Evolutionary conservation across 2,329 filamentous ascomycete species (phyloP).

Genomic region (Cladosporium sp.): DNA sequence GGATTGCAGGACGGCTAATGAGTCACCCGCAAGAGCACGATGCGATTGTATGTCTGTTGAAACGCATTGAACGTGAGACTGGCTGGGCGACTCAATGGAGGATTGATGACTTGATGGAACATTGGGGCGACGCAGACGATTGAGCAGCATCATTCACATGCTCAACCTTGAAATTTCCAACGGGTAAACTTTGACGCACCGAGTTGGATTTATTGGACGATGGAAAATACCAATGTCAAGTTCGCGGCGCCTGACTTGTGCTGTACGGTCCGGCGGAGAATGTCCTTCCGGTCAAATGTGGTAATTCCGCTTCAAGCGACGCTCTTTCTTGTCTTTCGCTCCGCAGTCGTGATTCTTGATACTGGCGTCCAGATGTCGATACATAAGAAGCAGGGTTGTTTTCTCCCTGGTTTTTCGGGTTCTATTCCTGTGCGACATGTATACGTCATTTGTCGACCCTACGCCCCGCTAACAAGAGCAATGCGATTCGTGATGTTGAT

Average conservation of each 20-base stretch:
- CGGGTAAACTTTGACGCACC: too few species aligned
- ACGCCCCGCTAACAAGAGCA: too few species aligned
- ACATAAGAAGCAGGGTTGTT: too few species aligned
- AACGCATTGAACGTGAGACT: conserved; percentile 46
- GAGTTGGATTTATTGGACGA: too few species aligned
- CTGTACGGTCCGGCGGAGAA: background rate
- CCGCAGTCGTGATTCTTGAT: too few species aligned
- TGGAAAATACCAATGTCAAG: too few species aligned
- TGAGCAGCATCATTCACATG: background rate
- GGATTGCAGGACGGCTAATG: conserved; percentile 40
- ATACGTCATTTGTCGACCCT: too few species aligned
- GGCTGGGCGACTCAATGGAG: conserved; percentile 51
- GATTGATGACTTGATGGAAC: conserved; percentile 46
- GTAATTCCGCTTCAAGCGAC: background rate
- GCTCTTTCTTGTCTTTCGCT: background rate
- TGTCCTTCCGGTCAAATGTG: background rate
- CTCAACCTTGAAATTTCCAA: background rate
- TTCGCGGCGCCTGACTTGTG: background rate
- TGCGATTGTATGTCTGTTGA: conserved; percentile 41
- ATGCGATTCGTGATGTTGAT: too few species aligned
- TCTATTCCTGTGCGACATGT: too few species aligned
- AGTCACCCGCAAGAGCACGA: conserved; percentile 37
- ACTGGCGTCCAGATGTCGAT: too few species aligned
- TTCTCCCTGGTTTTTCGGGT: too few species aligned
- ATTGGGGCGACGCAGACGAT: conserved; percentile 41